These are phyloP conservation scores for Sarocladium brachiariae DNA, from an alignment of 2,329 filamentous ascomycete genomes.

Conservation along the genomic window DNA sequence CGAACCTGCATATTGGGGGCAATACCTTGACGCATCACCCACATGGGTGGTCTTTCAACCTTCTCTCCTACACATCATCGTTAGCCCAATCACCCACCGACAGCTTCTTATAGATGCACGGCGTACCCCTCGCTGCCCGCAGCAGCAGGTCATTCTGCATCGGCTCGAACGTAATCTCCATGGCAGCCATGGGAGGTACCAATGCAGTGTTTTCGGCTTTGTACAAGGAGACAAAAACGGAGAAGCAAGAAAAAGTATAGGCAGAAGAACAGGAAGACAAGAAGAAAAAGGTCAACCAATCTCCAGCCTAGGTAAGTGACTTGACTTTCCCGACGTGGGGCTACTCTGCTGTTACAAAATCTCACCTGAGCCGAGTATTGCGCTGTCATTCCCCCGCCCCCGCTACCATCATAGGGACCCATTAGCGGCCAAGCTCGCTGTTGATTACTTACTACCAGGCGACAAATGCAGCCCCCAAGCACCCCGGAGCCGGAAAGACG, in stretches of 20 bases:
- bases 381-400: conserved; percentile 6
- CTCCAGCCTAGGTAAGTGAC: too few species aligned
- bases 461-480: neutral
- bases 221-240: neutral
- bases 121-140: conserved; percentile 77
- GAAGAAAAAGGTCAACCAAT: too few species aligned
- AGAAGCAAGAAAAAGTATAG: conserved; percentile 5
- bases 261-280: too few species aligned
- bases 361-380: neutral
- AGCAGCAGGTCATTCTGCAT: conserved; percentile 90
- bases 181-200: conserved; percentile 29
- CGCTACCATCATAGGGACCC: conserved; percentile 7
- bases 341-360: neutral
- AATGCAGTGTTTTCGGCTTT: neutral
- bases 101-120: neutral
- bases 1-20: too few species aligned
- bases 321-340: conserved; percentile 1
- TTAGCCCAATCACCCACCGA: neutral
- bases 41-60: conserved; percentile 89
- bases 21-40: conserved; percentile 97
- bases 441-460: too few species aligned
- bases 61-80: conserved; percentile 57
- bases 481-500: neutral
- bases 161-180: conserved; percentile 69
- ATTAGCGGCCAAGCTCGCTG: conserved; percentile 2